phyloP scores from a whole-genome alignment of 176 grass and related monocot genomes.

The Phragmites australis region DNA sequence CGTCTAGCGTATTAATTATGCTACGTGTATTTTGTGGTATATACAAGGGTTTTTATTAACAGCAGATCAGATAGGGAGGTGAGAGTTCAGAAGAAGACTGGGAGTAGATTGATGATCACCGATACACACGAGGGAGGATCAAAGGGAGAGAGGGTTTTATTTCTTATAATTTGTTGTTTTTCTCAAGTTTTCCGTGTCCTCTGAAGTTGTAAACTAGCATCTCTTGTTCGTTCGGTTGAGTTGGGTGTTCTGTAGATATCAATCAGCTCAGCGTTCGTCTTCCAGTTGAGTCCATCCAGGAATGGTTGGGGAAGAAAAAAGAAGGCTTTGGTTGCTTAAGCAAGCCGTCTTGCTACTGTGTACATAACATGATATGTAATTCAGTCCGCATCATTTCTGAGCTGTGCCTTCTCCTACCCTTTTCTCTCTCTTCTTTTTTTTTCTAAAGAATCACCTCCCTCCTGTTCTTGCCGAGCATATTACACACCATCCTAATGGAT shows the following conservation, averaged over 20 bases:
- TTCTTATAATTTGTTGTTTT: background rate
- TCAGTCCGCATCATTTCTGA: background rate
- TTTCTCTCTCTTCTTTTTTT: background rate
- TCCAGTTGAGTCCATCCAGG: slow-evolving; percentile 12
- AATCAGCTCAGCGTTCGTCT: background rate
- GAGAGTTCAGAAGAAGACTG: background rate
- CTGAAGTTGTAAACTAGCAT: slow-evolving; percentile 20
- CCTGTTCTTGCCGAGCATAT: background rate
- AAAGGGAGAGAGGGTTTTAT: slow-evolving; percentile 3
- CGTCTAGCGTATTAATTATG: background rate
- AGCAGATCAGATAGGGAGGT: slow-evolving; percentile 43
- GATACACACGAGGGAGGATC: slow-evolving; percentile 27
- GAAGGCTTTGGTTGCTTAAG: background rate
- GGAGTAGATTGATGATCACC: slow-evolving; percentile 27
- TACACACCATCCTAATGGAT: no score
- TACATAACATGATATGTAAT: slow-evolving; percentile 38
- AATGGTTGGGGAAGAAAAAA: slow-evolving; percentile 1
- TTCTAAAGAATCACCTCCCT: rapidly evolving
- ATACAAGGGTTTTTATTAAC: slow-evolving; percentile 49
- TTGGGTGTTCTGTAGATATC: slow-evolving; percentile 38
- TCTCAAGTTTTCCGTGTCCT: background rate
- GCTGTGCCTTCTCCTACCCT: background rate
- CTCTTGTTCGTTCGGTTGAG: slow-evolving; percentile 31
- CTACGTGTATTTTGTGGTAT: slow-evolving; percentile 43
- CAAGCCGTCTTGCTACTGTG: slow-evolving; percentile 13